Conservation (phyloP, 2,329 filamentous ascomycete species). For the Lecanicillium sp. region DNA sequence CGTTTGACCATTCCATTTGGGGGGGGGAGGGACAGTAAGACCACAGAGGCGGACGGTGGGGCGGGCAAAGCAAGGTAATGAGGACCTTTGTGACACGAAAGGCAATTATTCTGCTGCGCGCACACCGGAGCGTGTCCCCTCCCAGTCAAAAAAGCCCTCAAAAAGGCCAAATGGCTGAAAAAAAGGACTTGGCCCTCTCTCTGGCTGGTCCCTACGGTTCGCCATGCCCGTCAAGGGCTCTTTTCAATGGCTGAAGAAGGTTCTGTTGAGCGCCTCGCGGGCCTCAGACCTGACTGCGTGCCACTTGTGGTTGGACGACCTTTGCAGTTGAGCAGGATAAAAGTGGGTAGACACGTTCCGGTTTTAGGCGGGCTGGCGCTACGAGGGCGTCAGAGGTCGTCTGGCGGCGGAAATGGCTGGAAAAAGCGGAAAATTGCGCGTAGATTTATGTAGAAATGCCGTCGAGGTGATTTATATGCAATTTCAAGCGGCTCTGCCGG, state of each 20-base stretch:
- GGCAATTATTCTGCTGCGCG: no score
- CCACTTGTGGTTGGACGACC: constrained; percentile 9
- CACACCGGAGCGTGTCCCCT: no score
- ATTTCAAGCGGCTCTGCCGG: background rate
- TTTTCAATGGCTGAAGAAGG: no score
- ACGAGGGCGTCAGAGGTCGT: background rate
- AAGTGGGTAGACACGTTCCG: constrained; percentile 7
- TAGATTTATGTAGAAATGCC: constrained; percentile 12
- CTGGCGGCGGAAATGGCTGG: background rate
- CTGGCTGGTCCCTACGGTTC: no score
- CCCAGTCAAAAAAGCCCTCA: no score
- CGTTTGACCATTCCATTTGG: constrained; percentile 1
- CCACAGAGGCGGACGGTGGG: constrained; percentile 10
- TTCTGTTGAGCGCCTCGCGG: no score
- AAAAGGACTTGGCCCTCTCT: no score
- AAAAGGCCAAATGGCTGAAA: no score
- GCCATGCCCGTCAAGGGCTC: no score
- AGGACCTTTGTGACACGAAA: constrained; percentile 10
- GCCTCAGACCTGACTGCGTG: no score
- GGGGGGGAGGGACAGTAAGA: constrained; percentile 12
- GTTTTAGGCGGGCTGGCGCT: constrained; percentile 6
- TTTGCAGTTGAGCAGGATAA: background rate
- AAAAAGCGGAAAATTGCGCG: constrained; percentile 9
- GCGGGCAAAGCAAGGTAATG: background rate
- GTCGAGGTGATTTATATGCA: background rate